Conservation (phyloP, 1,139 yeast species). For the Candida anutae region DNA sequence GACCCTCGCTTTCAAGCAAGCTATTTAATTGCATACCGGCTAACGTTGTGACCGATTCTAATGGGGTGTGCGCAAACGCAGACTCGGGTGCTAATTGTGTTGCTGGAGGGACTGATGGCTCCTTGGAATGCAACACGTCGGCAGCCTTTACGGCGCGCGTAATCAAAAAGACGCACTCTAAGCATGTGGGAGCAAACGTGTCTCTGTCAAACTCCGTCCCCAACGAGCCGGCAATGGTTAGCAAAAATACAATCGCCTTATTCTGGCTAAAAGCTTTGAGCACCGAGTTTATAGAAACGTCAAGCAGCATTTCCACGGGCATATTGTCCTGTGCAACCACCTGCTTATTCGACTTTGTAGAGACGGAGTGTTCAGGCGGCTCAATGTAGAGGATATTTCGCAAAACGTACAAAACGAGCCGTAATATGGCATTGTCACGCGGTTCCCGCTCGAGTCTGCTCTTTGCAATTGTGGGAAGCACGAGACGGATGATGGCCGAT, state of each 20-base stretch:
- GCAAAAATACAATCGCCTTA: constrained; percentile 62
- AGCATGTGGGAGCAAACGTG: constrained; percentile 51
- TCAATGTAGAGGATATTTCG: constrained; percentile 73
- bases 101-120: constrained; percentile 1
- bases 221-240: constrained; percentile 60
- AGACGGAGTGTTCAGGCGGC: constrained; percentile 49
- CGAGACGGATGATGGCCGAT: constrained; percentile 63
- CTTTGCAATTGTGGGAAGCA: constrained; percentile 56
- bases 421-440: constrained; percentile 66
- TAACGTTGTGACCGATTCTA: constrained; percentile 16
- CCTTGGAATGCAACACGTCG: constrained; percentile 5
- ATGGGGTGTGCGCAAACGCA: constrained; percentile 8
- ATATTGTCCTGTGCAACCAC: constrained; percentile 28
- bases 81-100: too few relatives aligned
- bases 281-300: constrained; percentile 57
- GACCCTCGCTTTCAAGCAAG: constrained; percentile 51
- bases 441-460: constrained; percentile 52
- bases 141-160: constrained; percentile 48
- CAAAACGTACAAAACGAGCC: constrained; percentile 64
- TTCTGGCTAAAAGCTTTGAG: constrained; percentile 53
- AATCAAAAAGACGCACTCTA: constrained; percentile 65
- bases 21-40: constrained; percentile 40
- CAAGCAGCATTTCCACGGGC: constrained; percentile 49
- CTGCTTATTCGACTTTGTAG: constrained; percentile 29
- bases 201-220: constrained; percentile 56